phyloP scores from a whole-genome alignment of 345 rosid genomes.

The Aurinia saxatilis region DNA sequence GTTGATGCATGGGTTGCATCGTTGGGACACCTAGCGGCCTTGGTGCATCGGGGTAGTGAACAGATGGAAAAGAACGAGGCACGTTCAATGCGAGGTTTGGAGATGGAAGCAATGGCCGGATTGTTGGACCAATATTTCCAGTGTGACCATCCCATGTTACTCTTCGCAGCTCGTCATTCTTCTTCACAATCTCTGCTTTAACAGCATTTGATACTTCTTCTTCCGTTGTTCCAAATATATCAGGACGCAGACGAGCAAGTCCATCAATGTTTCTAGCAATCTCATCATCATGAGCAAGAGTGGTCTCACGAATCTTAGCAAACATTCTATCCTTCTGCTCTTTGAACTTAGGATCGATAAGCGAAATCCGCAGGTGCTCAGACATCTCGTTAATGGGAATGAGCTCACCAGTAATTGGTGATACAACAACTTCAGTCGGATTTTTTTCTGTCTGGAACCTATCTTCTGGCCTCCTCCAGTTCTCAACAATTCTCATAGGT shows the following conservation, averaged over 20 bases:
- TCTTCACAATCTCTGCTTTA: slow-evolving; percentile 87
- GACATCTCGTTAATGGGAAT: slow-evolving; percentile 87
- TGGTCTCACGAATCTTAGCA: slow-evolving; percentile 84
- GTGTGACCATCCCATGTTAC: slow-evolving; percentile 95
- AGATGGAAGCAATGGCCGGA: slow-evolving; percentile 83
- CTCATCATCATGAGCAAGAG: slow-evolving; percentile 90
- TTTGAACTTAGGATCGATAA: slow-evolving; percentile 88
- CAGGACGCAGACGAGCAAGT: slow-evolving; percentile 80
- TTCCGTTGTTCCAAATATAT: slow-evolving; percentile 91
- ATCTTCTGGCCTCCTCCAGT: slow-evolving; percentile 95
- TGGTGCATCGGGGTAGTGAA: slow-evolving; percentile 37
- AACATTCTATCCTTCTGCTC: slow-evolving; percentile 96
- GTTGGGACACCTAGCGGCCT: slow-evolving; percentile 63
- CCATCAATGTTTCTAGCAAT: slow-evolving; percentile 84
- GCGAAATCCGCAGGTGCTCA: slow-evolving; percentile 83
- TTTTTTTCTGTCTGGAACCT: slow-evolving; percentile 75
- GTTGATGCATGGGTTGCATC: slow-evolving; percentile 51
- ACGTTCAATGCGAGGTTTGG: slow-evolving; percentile 72
- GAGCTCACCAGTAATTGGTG: slow-evolving; percentile 84
- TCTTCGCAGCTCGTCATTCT: slow-evolving; percentile 89
- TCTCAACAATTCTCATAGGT: slow-evolving; percentile 84
- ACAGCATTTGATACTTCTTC: slow-evolving; percentile 96
- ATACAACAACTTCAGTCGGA: slow-evolving; percentile 64
- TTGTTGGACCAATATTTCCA: slow-evolving; percentile 70
- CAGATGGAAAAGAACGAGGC: slow-evolving; percentile 62